Evolutionary conservation across 345 rosid genomes (phyloP).

Genomic region (Limnanthes douglasii): DNA sequence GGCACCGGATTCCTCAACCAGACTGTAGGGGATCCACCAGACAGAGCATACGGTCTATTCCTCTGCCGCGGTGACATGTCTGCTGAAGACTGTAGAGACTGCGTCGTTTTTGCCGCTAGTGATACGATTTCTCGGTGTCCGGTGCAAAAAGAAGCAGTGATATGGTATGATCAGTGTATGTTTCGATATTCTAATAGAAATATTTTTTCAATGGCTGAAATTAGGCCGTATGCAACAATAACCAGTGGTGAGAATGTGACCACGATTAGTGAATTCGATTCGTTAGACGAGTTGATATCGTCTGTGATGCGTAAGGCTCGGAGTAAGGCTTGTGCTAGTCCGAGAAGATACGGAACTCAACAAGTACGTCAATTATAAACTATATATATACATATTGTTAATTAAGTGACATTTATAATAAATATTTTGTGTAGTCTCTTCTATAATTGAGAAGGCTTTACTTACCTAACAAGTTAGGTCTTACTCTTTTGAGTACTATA

Average conservation of each 20-base stretch:
- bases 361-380: too few relatives aligned
- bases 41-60: slow-evolving; percentile 10
- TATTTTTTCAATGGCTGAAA: neutral
- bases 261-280: neutral
- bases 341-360: too few relatives aligned
- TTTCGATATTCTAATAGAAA: slow-evolving; percentile 6
- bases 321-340: too few relatives aligned
- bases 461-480: too few relatives aligned
- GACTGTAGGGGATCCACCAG: slow-evolving; percentile 2
- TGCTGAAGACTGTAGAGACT: slow-evolving; percentile 3
- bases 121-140: slow-evolving; percentile 5
- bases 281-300: too few relatives aligned
- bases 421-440: too few relatives aligned
- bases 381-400: too few relatives aligned
- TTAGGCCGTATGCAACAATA: neutral
- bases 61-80: slow-evolving; percentile 17
- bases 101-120: slow-evolving; percentile 4
- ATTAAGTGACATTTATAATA: too few relatives aligned
- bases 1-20: slow-evolving; percentile 8
- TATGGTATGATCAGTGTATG: slow-evolving; percentile 13
- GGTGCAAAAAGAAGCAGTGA: neutral
- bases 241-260: neutral
- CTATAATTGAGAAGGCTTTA: too few relatives aligned
- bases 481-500: too few relatives aligned
- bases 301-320: too few relatives aligned